Percentiles rank a stretch among this genome's conserved stretches.
These are phyloP conservation scores for Theileria annulata DNA, from an alignment of 169 alveolate genomes.

Conservation along the genomic window DNA sequence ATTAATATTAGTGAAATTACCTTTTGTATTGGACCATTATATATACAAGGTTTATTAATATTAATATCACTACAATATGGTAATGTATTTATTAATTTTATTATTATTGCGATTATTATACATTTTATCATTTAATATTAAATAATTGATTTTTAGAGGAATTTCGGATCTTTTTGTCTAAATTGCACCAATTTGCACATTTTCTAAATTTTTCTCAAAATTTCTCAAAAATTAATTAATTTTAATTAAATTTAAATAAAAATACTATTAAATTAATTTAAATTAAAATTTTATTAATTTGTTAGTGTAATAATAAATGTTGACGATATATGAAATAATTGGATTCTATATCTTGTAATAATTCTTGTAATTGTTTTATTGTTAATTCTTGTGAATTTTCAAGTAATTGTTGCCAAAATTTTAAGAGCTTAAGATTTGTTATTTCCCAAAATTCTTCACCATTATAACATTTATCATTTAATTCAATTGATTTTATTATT, in stretches of 20 bases:
- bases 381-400: not conserved
- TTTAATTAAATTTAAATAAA: too few relatives aligned
- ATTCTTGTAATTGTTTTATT: not conserved
- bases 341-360: constrained; percentile 62
- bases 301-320: constrained; percentile 16
- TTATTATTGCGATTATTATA: not conserved
- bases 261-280: not conserved
- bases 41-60: constrained; percentile 5
- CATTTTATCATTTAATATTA: not conserved
- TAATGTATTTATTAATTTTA: not conserved
- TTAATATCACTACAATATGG: constrained; percentile 18
- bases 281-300: not conserved
- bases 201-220: not conserved
- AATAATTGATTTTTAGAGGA: not conserved
- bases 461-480: not conserved
- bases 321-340: constrained; percentile 23
- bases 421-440: not conserved
- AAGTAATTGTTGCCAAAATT: not conserved
- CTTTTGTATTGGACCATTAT: constrained; percentile 17
- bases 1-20: not conserved
- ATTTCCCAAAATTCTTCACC: not conserved
- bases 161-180: not conserved
- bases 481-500: not conserved
- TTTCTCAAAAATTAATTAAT: not conserved
- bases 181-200: not conserved